Evolutionary conservation across 1,139 yeast genomes (phyloP).

Genomic region (Lodderomyces orthopsilosis): DNA sequence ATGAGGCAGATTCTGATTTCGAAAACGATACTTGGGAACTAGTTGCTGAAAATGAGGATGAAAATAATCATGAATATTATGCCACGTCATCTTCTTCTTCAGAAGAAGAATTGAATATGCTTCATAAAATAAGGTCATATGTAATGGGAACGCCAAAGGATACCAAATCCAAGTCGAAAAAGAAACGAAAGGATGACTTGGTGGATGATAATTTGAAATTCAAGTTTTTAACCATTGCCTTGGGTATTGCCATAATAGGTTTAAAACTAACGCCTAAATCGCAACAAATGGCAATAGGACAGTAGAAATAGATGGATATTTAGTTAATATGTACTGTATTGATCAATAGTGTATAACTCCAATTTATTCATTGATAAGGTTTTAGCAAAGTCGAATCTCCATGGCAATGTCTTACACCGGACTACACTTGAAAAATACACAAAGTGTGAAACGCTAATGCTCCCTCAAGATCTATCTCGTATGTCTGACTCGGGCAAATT

Average conservation of each 20-base stretch:
- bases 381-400: background rate
- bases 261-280: constrained; percentile 33
- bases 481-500: too few species aligned
- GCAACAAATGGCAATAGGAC: constrained; percentile 3
- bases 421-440: too few species aligned
- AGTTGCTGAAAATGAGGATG: constrained; percentile 17
- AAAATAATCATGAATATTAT: constrained; percentile 12
- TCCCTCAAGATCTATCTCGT: too few species aligned
- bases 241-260: constrained; percentile 45
- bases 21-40: constrained; percentile 18
- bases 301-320: background rate
- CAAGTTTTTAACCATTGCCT: constrained; percentile 43
- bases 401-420: too few species aligned
- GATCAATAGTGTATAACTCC: constrained; percentile 1
- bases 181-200: constrained; percentile 21
- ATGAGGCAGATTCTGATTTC: constrained; percentile 16
- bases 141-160: constrained; percentile 26
- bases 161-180: constrained; percentile 19
- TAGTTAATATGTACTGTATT: too few species aligned
- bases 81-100: constrained; percentile 6
- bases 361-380: background rate
- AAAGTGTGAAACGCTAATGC: too few species aligned
- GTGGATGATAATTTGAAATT: constrained; percentile 44
- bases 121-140: constrained; percentile 35
- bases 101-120: constrained; percentile 26